Conservation (phyloP, 768 basidiomycete species). For the Lentinula raphanica region DNA sequence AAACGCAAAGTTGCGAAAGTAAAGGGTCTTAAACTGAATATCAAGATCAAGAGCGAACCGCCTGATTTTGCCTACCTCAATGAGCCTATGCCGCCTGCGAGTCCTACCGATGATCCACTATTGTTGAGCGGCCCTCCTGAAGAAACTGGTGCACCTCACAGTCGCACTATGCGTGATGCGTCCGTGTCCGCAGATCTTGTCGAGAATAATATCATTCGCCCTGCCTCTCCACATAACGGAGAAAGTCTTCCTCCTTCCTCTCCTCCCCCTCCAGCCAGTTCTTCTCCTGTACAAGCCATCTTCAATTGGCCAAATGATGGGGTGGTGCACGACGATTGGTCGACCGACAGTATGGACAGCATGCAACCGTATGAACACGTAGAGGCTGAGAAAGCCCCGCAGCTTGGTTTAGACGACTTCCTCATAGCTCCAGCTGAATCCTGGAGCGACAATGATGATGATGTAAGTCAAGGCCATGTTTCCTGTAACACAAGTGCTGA, state of each 20-base stretch:
- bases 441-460: constrained; percentile 15
- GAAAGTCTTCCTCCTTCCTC: constrained; percentile 27
- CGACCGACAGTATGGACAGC: constrained; percentile 11
- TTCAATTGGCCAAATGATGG: not conserved
- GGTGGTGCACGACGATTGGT: not conserved
- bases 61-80: constrained; percentile 53
- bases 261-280: constrained; percentile 17
- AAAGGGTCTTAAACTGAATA: constrained; percentile 18
- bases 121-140: constrained; percentile 47
- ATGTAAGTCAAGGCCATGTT: constrained; percentile 21
- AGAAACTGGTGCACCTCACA: constrained; percentile 20
- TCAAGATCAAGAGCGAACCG: constrained; percentile 54
- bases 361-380: constrained; percentile 10
- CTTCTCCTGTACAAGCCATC: constrained; percentile 13
- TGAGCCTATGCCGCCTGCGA: constrained; percentile 59
- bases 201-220: not conserved
- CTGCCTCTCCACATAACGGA: constrained; percentile 17
- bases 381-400: not conserved
- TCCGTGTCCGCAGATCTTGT: constrained; percentile 10
- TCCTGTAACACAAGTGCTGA: not conserved
- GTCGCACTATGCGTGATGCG: constrained; percentile 8
- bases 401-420: constrained; percentile 6
- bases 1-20: constrained; percentile 18
- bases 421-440: constrained; percentile 4
- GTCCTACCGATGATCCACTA: constrained; percentile 73